Percentiles rank a stretch among this genome's conserved stretches.
These are phyloP conservation scores for Russula compacta DNA, from an alignment of 768 basidiomycete genomes.

Conservation along the genomic window DNA sequence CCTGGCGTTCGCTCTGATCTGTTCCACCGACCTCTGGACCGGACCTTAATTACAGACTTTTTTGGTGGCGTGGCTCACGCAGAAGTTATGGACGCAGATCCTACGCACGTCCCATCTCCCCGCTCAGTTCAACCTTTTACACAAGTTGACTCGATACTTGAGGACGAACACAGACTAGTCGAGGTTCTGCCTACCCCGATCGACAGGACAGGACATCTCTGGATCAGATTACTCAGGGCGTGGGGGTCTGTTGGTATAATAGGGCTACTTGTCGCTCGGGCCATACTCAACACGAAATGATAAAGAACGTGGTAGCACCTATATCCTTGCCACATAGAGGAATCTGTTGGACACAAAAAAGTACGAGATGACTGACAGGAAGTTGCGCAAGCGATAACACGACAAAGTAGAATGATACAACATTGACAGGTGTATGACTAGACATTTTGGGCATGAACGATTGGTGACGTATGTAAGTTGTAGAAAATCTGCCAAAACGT, in stretches of 20 bases:
- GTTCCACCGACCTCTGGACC: conserved; percentile 57
- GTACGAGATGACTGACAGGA: conserved; percentile 1
- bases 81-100: conserved; percentile 38
- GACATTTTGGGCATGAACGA: conserved; percentile 3
- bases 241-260: conserved; percentile 17
- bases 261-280: conserved; percentile 7
- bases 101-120: background rate
- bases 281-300: background rate
- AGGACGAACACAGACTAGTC: background rate
- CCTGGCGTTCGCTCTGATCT: conserved; percentile 85
- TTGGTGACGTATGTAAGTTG: conserved; percentile 1
- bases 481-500: background rate
- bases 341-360: conserved; percentile 1
- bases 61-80: conserved; percentile 78
- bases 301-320: background rate
- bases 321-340: background rate
- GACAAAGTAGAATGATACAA: conserved; percentile 13
- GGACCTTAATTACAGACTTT: conserved; percentile 55
- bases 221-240: conserved; percentile 4
- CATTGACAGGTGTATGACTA: background rate
- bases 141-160: background rate
- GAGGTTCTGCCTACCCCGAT: background rate
- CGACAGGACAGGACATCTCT: background rate
- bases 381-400: background rate
- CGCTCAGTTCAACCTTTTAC: background rate